Evolutionary conservation across 495 filamentous ascomycete species (phyloP).

Genomic region (Amphirosellinia nigrospora): DNA sequence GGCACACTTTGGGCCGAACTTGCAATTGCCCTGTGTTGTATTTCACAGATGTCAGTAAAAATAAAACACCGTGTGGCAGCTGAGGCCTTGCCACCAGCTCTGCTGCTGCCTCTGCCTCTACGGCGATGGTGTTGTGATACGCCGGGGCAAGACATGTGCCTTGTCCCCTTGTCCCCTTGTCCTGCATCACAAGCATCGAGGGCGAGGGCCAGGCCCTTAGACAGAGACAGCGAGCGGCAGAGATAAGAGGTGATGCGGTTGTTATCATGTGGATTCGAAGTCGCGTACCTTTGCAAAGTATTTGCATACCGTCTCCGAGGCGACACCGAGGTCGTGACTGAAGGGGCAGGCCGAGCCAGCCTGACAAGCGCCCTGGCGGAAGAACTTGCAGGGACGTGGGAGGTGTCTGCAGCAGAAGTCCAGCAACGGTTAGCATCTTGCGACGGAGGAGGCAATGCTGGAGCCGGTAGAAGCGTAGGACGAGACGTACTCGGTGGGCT

Average conservation of each 20-base stretch:
- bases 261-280: neutral
- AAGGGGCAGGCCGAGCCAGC: conserved; percentile 96
- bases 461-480: neutral
- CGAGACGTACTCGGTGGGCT: conserved; percentile 78
- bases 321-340: conserved; percentile 82
- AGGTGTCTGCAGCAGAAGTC: conserved; percentile 70
- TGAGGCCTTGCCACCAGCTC: neutral
- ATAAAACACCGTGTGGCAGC: conserved; percentile 23
- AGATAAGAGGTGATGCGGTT: neutral
- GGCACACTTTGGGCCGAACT: conserved; percentile 97
- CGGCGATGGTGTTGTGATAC: conserved; percentile 4
- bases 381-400: conserved; percentile 99
- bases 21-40: conserved; percentile 86
- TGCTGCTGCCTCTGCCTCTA: neutral
- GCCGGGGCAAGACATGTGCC: neutral
- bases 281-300: conserved; percentile 91
- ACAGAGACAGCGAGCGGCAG: neutral
- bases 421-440: conserved; percentile 14
- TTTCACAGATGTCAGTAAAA: conserved; percentile 43
- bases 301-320: conserved; percentile 89
- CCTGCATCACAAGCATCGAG: neutral
- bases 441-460: conserved; percentile 17
- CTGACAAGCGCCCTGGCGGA: conserved; percentile 92
- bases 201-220: too few relatives aligned
- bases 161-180: conserved; percentile 3